A percentile compares a stretch with the other conserved stretches of the same genome.
Evolutionary conservation across 345 rosid species (phyloP).

Genomic region (Camelina sativa): DNA sequence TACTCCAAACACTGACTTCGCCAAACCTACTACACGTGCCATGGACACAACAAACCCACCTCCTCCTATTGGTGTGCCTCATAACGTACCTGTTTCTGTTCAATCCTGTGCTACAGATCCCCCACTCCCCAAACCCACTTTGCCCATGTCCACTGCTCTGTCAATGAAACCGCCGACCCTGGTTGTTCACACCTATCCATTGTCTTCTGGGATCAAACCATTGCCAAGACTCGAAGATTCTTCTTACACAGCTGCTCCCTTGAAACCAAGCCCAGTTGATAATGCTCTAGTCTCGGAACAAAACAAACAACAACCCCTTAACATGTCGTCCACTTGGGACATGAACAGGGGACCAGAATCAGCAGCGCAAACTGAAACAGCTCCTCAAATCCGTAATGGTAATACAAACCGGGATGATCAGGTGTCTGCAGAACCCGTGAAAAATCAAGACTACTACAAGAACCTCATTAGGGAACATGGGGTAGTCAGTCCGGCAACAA

Average conservation of each 20-base stretch:
- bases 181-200: not conserved
- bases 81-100: not conserved
- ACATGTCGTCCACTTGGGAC: conserved; percentile 11
- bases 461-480: conserved; percentile 69
- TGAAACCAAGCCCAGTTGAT: conserved; percentile 25
- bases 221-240: conserved; percentile 15
- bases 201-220: not conserved
- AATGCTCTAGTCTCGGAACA: conserved; percentile 16
- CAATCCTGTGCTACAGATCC: conserved; percentile 29
- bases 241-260: not conserved
- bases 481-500: conserved; percentile 37
- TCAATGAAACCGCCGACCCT: conserved; percentile 1
- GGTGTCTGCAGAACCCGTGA: conserved; percentile 35
- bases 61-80: too few species aligned
- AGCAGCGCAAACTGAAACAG: conserved; percentile 9
- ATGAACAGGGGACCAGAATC: conserved; percentile 1
- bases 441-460: conserved; percentile 55
- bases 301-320: not conserved
- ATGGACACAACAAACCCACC: not conserved
- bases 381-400: conserved; percentile 10
- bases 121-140: conserved; percentile 17
- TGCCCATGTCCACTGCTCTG: not conserved
- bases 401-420: conserved; percentile 13
- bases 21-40: conserved; percentile 8
- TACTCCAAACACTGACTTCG: not conserved